Base-by-base conservation (phyloP, 805 yeast genomes). In the Ogataea henricii region DNA sequence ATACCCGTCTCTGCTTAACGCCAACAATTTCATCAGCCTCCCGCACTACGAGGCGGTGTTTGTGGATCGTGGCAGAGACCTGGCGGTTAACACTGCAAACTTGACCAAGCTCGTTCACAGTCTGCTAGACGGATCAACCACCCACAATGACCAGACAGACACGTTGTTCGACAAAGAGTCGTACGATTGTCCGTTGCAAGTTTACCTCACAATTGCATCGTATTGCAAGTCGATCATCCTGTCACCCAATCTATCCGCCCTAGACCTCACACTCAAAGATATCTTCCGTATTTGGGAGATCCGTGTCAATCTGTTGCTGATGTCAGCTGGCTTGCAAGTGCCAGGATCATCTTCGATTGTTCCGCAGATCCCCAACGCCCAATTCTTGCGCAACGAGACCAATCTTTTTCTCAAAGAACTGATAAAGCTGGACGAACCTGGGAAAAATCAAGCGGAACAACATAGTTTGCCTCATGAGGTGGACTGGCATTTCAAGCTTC, bases 261-360 rank as follows among this genome's bases (percentile, higher is more conserved):
- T 56, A 7, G 46, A 55, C 26, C 39, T 59, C 2, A 40, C 52
- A 1, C 27, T 62, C 13, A 37, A 40, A 3, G 79, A 72, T 44
- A 68, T 73, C 35, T 76, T 70, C 57, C 68, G 73, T 56, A 70
- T 76, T 45, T 77, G 77, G 63, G 81, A 65, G 40, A 48, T 62
- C 6, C 35, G 71, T 17, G 36, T 66, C 10, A 51, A 58, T 30
- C 43, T 54, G 17, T 43, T 64, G 39, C 42, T 61, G 25, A 58
- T 54, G 55, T 45, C 57, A 12, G 50, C 53, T 8, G 51, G 43
- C 26, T 25, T 47, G 26, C 50, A 40, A 32, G 43, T 42, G 14
- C 46, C 54, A 2, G 40, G 36, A 26, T 49, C 53, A 12, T 36
- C 49, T 26, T 60, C 54, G 46, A 51, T 54, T 37, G 36, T 43